Evolutionary conservation across 1,284 basidiomycete species (phyloP), one percentile per base, ranked within the genome.

Genomic region (Moniliophthora roreri): DNA sequence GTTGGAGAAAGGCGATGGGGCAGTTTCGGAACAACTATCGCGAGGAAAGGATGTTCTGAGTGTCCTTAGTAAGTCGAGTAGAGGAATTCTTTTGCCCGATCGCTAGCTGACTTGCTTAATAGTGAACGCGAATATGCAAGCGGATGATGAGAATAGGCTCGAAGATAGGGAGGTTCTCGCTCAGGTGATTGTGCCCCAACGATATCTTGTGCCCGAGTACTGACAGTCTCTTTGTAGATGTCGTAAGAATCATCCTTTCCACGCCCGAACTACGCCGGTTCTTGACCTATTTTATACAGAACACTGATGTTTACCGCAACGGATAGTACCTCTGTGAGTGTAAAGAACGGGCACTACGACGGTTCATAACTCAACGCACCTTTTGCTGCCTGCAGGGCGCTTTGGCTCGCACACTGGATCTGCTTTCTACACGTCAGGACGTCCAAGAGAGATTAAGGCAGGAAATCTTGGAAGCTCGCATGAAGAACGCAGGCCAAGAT

Each of bases 1-100:
- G 1, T 54, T 79, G 5, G 61, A 58, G 26, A 59, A 65, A 51
- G 73, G 72, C 0, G 69, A 75, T 28, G 66, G 69, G 11, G 66
- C 62, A 8, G 54, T 72, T 0, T 41, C 56, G 8, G 54, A 60
- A 8, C 69, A 75, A 46, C 57, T 73, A 28, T 70, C 67, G 1
- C 60, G 60, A 32, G 74, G 72, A 15, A 77, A 75, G 47, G 77
- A 80, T 62, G 70, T 80, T 40, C 68, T 80, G 46, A 79, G 75
- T 52, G 69, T 75, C 48, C 58, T 80, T n/a, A 65, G 77, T 76
- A 57, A 32, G 72, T 65, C 7, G 2, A 20, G 36, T 34, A 13
- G 18, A 26, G 18, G 48, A 38, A 10, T 13, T 53, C 1, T 56
- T 45, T 1, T 2, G n/a, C 3, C 23, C 3, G n/a, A 26, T n/a